Conservation (phyloP, 1,139 yeast genomes). For the Geotrichum cucujoidarum region DNA sequence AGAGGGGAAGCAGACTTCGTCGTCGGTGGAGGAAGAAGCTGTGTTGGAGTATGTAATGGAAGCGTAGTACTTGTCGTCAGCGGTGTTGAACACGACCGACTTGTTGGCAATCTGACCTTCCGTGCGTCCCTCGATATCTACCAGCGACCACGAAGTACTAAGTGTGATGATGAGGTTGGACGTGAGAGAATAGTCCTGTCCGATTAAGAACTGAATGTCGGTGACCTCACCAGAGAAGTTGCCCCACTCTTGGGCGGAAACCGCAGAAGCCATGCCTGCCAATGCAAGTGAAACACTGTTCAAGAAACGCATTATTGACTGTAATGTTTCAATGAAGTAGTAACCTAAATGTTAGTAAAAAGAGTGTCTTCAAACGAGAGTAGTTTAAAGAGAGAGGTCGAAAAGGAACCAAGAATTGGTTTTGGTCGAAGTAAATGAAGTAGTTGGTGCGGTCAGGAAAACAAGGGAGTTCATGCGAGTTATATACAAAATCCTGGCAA, state of each 20-base stretch:
- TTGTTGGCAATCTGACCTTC: constrained; percentile 18
- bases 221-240: constrained; percentile 18
- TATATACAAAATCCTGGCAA: constrained; percentile 3
- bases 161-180: constrained; percentile 15
- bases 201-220: constrained; percentile 11
- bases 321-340: not conserved
- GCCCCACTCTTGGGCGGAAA: constrained; percentile 19
- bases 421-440: too few species aligned
- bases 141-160: constrained; percentile 17
- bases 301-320: constrained; percentile 1
- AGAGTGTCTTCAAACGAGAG: too few species aligned
- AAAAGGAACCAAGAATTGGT: too few species aligned
- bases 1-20: constrained; percentile 16
- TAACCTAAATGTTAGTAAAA: not conserved
- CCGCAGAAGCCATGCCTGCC: constrained; percentile 11
- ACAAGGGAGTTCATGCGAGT: not conserved
- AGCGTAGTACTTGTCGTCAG: constrained; percentile 19
- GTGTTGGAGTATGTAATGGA: constrained; percentile 18
- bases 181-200: constrained; percentile 16
- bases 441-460: not conserved
- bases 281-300: constrained; percentile 8
- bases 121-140: constrained; percentile 18
- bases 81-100: constrained; percentile 19
- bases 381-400: too few species aligned
- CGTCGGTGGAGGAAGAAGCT: constrained; percentile 9